A percentile compares a stretch with the other conserved stretches of the same genome.
Conservation (phyloP, 2,329 filamentous ascomycete species). For the Botrytis sinoallii region DNA sequence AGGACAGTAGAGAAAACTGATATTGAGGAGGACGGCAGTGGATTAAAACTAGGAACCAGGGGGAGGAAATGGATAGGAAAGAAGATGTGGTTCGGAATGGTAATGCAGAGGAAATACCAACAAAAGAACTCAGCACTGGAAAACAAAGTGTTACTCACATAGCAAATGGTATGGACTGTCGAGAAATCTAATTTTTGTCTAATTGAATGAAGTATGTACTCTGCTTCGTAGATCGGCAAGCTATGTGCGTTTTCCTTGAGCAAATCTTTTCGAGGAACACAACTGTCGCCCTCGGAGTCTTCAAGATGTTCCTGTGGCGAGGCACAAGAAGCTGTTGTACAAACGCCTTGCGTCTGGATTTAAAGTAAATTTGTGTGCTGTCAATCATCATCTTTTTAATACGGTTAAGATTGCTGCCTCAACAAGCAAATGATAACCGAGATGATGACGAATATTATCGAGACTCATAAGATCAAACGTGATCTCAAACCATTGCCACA, state of each 20-base stretch:
- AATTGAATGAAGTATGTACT: not conserved
- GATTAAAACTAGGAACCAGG: slow-evolving; percentile 57
- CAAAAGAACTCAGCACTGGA: not conserved
- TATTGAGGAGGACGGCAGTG: slow-evolving; percentile 29
- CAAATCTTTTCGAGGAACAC: not conserved
- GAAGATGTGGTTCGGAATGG: slow-evolving; percentile 51
- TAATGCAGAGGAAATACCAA: slow-evolving; percentile 39
- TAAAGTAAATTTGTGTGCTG: not conserved
- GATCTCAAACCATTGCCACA: not conserved
- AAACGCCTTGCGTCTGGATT: not conserved
- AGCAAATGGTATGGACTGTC: not conserved
- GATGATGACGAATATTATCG: not conserved
- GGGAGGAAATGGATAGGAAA: slow-evolving; percentile 62
- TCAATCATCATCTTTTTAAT: not conserved
- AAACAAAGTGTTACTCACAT: not conserved
- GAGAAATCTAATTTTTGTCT: not conserved
- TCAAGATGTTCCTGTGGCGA: not conserved
- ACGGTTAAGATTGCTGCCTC: not conserved
- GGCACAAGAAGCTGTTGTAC: not conserved
- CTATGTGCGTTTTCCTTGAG: not conserved
- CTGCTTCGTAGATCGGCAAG: not conserved
- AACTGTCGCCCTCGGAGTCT: not conserved
- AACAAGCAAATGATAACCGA: not conserved
- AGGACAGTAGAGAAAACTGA: slow-evolving; percentile 47
- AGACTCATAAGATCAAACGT: not conserved